Percentiles rank a stretch among this genome's conserved stretches.
Evolutionary conservation across 352 stramenopile genomes (phyloP).

Genomic region (Aphanomyces astaci): DNA sequence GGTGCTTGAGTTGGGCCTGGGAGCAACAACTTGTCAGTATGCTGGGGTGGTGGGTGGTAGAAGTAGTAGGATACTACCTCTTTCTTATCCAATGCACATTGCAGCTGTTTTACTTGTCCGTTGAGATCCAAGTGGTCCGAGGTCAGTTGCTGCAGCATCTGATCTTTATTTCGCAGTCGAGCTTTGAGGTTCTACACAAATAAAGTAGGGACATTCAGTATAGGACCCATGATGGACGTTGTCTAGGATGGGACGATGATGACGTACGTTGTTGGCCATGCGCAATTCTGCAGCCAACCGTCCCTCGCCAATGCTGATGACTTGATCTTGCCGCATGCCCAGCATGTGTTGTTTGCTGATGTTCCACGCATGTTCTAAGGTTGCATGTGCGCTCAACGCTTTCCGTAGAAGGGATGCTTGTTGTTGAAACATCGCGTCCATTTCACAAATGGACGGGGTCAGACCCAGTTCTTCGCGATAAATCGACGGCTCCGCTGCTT

Average conservation of each 20-base stretch:
- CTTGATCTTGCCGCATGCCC: conserved; percentile 37
- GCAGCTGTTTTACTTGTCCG: conserved; percentile 43
- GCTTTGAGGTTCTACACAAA: conserved; percentile 78
- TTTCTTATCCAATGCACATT: conserved; percentile 24
- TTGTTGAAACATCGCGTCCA: conserved; percentile 85
- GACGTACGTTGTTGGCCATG: conserved; percentile 73
- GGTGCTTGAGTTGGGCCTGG: neutral
- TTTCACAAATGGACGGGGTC: conserved; percentile 75
- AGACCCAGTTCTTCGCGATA: conserved; percentile 24
- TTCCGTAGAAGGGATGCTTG: conserved; percentile 61
- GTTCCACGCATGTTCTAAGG: conserved; percentile 66
- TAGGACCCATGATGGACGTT: too few relatives aligned
- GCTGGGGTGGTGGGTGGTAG: too few relatives aligned
- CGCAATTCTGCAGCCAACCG: conserved; percentile 68
- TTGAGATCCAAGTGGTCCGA: conserved; percentile 59
- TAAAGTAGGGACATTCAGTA: too few relatives aligned
- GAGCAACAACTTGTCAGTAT: too few relatives aligned
- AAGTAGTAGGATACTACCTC: too few relatives aligned
- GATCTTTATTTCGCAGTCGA: conserved; percentile 74
- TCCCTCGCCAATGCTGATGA: conserved; percentile 75
- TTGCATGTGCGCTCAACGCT: conserved; percentile 63
- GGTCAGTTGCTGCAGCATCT: conserved; percentile 68
- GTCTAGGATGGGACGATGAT: too few relatives aligned
- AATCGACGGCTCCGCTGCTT: neutral
- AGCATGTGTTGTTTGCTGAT: conserved; percentile 69